Evolutionary conservation across 2,329 filamentous ascomycete species (phyloP).

Genomic region (Colletotrichum simmondsii): DNA sequence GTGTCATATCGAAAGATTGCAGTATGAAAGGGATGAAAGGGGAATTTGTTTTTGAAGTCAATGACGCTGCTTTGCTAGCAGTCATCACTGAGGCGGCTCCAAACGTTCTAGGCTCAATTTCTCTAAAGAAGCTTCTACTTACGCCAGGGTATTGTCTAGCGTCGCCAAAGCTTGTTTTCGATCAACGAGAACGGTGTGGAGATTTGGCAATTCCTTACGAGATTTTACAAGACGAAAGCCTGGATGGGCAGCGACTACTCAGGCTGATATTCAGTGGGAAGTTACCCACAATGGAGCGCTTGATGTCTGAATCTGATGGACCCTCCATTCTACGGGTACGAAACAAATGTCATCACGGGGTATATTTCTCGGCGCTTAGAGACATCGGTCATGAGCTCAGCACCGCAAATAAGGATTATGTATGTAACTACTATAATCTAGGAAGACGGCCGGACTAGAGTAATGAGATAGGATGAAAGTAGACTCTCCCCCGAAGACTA

Average conservation of each 20-base stretch:
- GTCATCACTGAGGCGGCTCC: background rate
- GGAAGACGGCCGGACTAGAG: too few species aligned
- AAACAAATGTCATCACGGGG: rapidly evolving
- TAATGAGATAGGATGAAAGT: too few species aligned
- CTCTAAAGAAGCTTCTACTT: background rate
- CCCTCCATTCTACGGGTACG: background rate
- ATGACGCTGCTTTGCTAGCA: background rate
- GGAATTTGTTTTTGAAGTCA: background rate
- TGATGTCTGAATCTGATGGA: too few species aligned
- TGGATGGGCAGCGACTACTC: background rate
- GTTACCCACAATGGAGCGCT: rapidly evolving
- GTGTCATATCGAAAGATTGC: background rate
- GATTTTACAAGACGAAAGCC: background rate
- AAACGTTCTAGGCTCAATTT: background rate
- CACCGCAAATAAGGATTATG: background rate
- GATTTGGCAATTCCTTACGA: rapidly evolving
- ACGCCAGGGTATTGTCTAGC: background rate
- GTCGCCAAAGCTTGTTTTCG: rapidly evolving
- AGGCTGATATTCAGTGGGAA: rapidly evolving
- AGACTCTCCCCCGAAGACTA: too few species aligned
- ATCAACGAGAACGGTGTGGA: too few species aligned
- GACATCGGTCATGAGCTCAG: background rate
- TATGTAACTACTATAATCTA: too few species aligned
- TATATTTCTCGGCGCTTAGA: background rate
- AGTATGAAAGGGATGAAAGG: too few species aligned